Percentiles rank a stretch among this genome's conserved stretches.
Evolutionary conservation across 352 stramenopile genomes (phyloP).

Genomic region (Saprolegnia diclina): DNA sequence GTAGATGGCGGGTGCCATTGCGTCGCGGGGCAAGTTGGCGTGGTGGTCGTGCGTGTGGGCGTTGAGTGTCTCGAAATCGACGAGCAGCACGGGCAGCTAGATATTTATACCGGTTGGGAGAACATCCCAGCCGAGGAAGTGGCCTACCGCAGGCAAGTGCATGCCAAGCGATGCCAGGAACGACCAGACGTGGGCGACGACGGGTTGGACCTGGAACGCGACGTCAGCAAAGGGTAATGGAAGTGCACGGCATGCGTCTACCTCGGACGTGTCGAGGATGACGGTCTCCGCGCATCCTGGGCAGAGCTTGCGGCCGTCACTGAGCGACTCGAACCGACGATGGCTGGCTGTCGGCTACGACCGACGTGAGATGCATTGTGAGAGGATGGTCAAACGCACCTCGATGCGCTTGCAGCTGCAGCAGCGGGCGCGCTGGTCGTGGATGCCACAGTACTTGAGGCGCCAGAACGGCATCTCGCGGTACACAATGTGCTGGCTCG

Average conservation of each 20-base stretch:
- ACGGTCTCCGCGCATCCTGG: conserved; percentile 53
- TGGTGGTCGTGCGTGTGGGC: conserved; percentile 14
- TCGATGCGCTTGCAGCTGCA: conserved; percentile 69
- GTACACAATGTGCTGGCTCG: conserved; percentile 48
- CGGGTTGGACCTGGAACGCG: conserved; percentile 15
- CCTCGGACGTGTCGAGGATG: conserved; percentile 57
- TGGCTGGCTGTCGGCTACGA: conserved; percentile 31
- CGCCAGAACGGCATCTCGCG: conserved; percentile 64
- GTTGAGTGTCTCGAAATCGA: conserved; percentile 26
- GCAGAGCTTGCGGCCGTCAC: conserved; percentile 60
- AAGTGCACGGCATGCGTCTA: conserved; percentile 26
- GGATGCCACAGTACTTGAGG: conserved; percentile 50
- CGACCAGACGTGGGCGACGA: conserved; percentile 57
- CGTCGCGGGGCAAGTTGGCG: conserved; percentile 15
- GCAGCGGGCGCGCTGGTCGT: conserved; percentile 59
- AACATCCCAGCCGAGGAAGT: no score
- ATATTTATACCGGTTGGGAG: neutral
- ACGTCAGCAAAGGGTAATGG: neutral
- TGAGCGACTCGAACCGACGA: conserved; percentile 51
- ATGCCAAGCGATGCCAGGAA: conserved; percentile 70
- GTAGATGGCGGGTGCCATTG: conserved; percentile 15
- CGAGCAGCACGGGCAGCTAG: conserved; percentile 40
- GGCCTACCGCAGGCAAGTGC: conserved; percentile 41
- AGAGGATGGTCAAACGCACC: conserved; percentile 28
- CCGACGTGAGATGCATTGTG: conserved; percentile 19